phyloP scores from a whole-genome alignment of 163 green algal genomes.

The Chlorella variabilis region DNA sequence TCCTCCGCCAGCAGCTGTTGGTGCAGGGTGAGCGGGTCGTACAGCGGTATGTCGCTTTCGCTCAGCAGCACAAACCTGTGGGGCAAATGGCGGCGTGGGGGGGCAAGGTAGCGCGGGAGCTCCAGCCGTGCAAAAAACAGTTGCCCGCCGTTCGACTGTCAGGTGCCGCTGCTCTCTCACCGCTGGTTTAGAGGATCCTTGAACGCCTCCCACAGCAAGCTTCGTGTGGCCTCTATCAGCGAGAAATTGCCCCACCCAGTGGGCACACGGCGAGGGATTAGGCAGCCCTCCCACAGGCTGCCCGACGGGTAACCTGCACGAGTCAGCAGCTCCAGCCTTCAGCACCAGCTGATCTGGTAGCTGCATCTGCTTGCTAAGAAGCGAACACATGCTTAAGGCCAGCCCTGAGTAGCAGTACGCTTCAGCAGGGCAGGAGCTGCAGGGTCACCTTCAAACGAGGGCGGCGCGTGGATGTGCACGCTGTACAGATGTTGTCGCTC shows the following conservation, averaged over 20 bases:
- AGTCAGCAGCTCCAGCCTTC: no score
- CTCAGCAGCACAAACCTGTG: conserved; percentile 66
- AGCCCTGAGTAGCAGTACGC: no score
- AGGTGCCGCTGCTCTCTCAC: neutral
- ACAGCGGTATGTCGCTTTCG: conserved; percentile 67
- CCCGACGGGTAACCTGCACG: conserved; percentile 18
- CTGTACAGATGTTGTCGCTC: conserved; percentile 45
- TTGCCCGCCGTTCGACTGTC: no score
- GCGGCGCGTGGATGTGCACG: conserved; percentile 45
- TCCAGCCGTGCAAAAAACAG: neutral
- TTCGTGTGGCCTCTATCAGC: conserved; percentile 56
- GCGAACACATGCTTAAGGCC: no score
- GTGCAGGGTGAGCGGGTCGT: conserved; percentile 61
- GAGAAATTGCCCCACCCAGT: conserved; percentile 46
- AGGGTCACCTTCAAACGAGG: conserved; percentile 25
- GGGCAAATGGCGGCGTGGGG: neutral
- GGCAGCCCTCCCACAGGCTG: conserved; percentile 39
- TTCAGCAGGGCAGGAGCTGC: no score
- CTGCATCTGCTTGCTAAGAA: no score
- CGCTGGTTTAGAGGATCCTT: conserved; percentile 59
- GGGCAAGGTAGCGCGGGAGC: no score
- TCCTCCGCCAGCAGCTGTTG: conserved; percentile 59
- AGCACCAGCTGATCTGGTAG: no score
- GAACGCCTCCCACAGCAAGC: conserved; percentile 63
- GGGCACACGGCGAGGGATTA: conserved; percentile 38